Evolutionary conservation across 2,329 filamentous ascomycete genomes (phyloP), one percentile per base, ranked within the genome.

Genomic region (Scedosporium boydii): DNA sequence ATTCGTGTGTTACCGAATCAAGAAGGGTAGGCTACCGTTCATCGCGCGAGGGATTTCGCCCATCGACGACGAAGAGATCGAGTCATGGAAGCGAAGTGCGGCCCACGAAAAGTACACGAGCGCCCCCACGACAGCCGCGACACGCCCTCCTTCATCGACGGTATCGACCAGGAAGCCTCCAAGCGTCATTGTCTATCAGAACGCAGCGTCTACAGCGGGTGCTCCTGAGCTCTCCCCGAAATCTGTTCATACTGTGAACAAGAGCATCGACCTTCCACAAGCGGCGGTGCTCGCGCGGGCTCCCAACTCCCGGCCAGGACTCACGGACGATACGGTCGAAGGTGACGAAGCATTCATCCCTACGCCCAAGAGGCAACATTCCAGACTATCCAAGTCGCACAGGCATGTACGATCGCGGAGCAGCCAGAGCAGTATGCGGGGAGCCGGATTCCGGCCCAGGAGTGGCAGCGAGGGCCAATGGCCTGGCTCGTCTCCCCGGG

Each of bases 61-160:
- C 12, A 86, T 87, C 64, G 79, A 82, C 65, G 85, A 87, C 67
- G 84, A 87, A 64, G 85, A 87, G 70, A 87, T 87, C 63, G 82
- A 83, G 66, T 85, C 82, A 3, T 87, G 85, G 85, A 85, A 83
- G 68, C 73, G 74, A 29, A 75, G 73, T 61, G 70, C 69, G 9
- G 63, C 67, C 58, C 66, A 69, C 48, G 70, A 75, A 66, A 73
- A 75, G 69, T 66, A 68, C 12, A 65, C 64, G 38, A n/a, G 73
- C 61, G n/a, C 63, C 68, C 46, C 64, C 66, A 38, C 66, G 68
- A 60, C 51, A 48, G 18, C 63, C 63, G 3, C 53, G 18, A 55
- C 38, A 6, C 66, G 74, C 38, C 18, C 53, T 7, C 38, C 60
- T 26, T 53, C 42, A n/a, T 51, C 42, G 14, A 21, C 60, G 10